Evolutionary conservation across 2,329 filamentous ascomycete species (phyloP).

Genomic region (Phialemonium atrogriseum): DNA sequence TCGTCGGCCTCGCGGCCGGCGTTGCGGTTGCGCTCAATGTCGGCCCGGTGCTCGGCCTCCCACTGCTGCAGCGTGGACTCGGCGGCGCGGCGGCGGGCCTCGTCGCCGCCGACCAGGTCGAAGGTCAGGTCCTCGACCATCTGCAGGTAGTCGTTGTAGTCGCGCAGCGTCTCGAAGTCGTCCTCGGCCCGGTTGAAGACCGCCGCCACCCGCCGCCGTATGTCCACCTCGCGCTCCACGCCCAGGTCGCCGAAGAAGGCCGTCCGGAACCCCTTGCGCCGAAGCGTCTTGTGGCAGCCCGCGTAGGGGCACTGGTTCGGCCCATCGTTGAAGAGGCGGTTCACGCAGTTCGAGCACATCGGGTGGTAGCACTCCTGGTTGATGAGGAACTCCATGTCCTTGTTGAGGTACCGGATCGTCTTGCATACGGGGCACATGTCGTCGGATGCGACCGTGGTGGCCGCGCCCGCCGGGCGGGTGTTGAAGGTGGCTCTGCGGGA

Average conservation of each 20-base stretch:
- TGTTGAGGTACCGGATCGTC: conserved; percentile 90
- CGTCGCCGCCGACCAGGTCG: conserved; percentile 68
- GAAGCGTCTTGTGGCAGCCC: conserved; percentile 77
- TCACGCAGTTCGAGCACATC: conserved; percentile 95
- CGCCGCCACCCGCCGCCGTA: conserved; percentile 66
- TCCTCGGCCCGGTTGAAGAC: conserved; percentile 86
- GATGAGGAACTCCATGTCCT: conserved; percentile 88
- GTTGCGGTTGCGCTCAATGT: conserved; percentile 53
- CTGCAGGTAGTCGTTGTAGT: conserved; percentile 92
- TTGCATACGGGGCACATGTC: conserved; percentile 98
- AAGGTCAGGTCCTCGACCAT: conserved; percentile 85
- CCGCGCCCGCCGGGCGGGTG: conserved; percentile 4
- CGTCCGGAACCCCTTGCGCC: conserved; percentile 73
- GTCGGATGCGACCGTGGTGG: conserved; percentile 22
- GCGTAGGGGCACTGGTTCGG: conserved; percentile 89
- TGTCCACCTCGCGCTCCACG: conserved; percentile 90
- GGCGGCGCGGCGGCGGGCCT: conserved; percentile 41
- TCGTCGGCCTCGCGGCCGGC: conserved; percentile 50
- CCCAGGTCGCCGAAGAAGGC: conserved; percentile 85
- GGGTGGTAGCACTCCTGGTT: conserved; percentile 99
- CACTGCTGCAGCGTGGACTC: conserved; percentile 54
- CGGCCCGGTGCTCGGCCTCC: conserved; percentile 62
- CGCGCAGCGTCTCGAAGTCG: conserved; percentile 77
- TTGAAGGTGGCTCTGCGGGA: conserved; percentile 1
- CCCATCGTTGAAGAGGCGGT: conserved; percentile 85